Evolutionary conservation across 2,329 filamentous ascomycete genomes (phyloP), one percentile per base, ranked within the genome.

Genomic region (Leptographium wingfieldii): DNA sequence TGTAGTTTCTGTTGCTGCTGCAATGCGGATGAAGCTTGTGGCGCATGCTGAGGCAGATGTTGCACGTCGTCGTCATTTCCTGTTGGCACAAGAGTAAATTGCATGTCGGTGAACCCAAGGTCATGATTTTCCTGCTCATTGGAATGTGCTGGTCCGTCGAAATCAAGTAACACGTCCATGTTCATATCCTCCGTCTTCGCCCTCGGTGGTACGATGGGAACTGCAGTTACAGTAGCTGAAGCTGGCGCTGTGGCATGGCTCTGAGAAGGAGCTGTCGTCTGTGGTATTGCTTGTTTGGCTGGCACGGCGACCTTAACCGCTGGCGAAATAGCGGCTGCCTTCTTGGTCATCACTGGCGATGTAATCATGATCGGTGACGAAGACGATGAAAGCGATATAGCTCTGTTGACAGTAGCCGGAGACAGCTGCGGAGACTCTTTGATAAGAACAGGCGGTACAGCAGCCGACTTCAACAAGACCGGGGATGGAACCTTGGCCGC

Each of bases 91-190:
- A 82, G 70, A 0, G 77, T 76, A 63, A 83, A 83, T 43, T 79
- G 74, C 78, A 82, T 82, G 63, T 82, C 73, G 16, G 80, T 82
- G 64, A 82, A 83, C 62, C 76, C 76, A 9, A 77, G 71, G 57
- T 76, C 74, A n/a, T 73, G 68, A 55, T 71, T 62, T 40, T 63
- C 53, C 6, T 56, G 56, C n/a, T 63, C 62, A 14, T 51, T 58
- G 16, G 48, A 33, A 3, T 35, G 52, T 1, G 65, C 55, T 3
- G 63, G 60, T 10, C 63, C 58, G 1, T 54, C 58, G 22, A 65
- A 55, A 35, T 59, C 54, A 16, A 65, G 63, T 19, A 64, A 49
- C 60, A 62, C 48, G 46, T 61, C 63, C 59, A 63, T 59, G 25
- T 40, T 46, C 6, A 56, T 40, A 59, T 60, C 60, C n/a, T 55